phyloP scores from a whole-genome alignment of 2,329 filamentous ascomycete species.

The Septoria petroselini region DNA sequence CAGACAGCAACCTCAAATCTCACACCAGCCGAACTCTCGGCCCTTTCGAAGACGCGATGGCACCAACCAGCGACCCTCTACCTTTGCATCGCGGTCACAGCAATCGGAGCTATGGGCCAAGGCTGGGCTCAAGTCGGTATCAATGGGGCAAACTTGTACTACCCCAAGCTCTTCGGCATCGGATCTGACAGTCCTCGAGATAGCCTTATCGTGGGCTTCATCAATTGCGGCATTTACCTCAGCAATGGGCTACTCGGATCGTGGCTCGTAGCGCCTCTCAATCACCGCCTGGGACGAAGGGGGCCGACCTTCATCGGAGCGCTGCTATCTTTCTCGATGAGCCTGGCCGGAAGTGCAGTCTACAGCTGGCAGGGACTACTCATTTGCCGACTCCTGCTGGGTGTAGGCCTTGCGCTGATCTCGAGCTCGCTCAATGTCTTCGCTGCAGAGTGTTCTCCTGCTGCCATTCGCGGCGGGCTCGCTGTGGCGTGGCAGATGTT shows the following conservation, averaged over 20 bases:
- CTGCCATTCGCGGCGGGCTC: conserved; percentile 45
- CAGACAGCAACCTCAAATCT: not conserved
- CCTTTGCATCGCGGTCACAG: conserved; percentile 39
- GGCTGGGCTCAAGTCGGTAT: conserved; percentile 34
- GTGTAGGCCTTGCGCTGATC: conserved; percentile 48
- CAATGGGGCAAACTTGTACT: conserved; percentile 31
- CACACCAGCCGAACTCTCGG: not conserved
- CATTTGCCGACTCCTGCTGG: conserved; percentile 65
- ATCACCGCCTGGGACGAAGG: conserved; percentile 64
- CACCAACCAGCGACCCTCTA: conserved; percentile 38
- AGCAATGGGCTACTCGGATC: conserved; percentile 48
- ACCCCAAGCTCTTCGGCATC: conserved; percentile 30
- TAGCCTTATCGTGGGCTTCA: conserved; percentile 40
- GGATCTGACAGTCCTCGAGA: conserved; percentile 5
- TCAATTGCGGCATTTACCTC: conserved; percentile 34
- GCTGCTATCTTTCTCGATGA: conserved; percentile 61
- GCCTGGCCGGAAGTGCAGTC: conserved; percentile 61
- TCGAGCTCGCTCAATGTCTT: conserved; percentile 47
- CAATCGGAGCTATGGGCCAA: conserved; percentile 22
- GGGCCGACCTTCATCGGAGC: conserved; percentile 74
- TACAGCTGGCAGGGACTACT: conserved; percentile 70
- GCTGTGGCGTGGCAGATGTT: conserved; percentile 42
- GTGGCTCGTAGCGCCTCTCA: conserved; percentile 72
- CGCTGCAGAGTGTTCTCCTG: conserved; percentile 44
- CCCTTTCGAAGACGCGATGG: conserved; percentile 1